A percentile compares a stretch with the other conserved stretches of the same genome.
Conservation (phyloP, 108 stramenopile genomes). For the Cylindrotheca fusiformis region DNA sequence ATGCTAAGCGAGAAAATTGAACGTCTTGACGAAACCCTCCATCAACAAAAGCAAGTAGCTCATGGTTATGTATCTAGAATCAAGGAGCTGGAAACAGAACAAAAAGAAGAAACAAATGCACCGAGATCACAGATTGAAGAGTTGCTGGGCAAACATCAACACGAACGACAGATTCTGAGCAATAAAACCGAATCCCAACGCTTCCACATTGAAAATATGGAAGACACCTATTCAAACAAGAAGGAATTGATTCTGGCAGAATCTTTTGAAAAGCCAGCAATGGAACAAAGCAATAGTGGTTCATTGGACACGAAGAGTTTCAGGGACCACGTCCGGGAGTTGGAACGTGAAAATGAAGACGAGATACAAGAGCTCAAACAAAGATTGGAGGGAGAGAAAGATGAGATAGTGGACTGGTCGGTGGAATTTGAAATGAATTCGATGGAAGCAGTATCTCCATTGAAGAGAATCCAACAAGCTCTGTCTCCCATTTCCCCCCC, state of each 20-base stretch:
- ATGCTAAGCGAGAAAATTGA: too few species aligned
- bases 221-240: too few species aligned
- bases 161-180: too few species aligned
- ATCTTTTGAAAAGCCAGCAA: too few species aligned
- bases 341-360: background rate
- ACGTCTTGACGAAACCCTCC: too few species aligned
- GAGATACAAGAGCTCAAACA: background rate
- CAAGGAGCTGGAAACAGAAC: background rate
- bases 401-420: background rate
- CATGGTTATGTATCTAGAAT: background rate
- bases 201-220: too few species aligned
- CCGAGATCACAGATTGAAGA: conserved; percentile 1
- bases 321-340: background rate
- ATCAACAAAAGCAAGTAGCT: too few species aligned
- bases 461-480: background rate
- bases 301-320: background rate
- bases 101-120: background rate
- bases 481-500: conserved; percentile 9
- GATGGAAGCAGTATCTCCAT: background rate
- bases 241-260: too few species aligned
- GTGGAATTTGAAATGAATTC: background rate
- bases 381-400: background rate
- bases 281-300: too few species aligned
- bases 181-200: too few species aligned
- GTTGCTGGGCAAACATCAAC: too few species aligned